phyloP scores from a whole-genome alignment of 306 rosid genomes.

The Elaeagnus macrophylla region DNA sequence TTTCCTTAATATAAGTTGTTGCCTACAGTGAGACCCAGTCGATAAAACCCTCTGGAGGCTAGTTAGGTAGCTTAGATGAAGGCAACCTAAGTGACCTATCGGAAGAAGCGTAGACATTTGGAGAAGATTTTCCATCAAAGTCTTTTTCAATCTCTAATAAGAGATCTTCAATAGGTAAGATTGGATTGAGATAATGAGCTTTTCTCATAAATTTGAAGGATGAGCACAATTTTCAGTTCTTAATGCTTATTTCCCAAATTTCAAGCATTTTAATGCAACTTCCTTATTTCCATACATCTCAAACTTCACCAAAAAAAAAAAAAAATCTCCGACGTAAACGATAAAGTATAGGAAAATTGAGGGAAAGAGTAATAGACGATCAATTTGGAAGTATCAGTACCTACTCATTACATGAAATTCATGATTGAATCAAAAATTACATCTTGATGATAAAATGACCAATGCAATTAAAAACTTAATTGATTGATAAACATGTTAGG shows the following conservation, averaged over 20 bases:
- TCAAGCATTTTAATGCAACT: conserved; percentile 78
- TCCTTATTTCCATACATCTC: conserved; percentile 92
- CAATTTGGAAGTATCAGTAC: not conserved
- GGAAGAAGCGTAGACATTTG: conserved; percentile 15
- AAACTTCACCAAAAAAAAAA: conserved; percentile 2
- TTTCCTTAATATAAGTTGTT: conserved; percentile 47
- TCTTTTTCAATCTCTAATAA: conserved; percentile 32
- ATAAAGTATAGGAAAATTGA: not conserved
- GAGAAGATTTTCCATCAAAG: conserved; percentile 23
- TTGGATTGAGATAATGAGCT: conserved; percentile 86
- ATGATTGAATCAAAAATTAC: not conserved
- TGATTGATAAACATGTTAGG: not conserved
- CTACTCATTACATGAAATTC: not conserved
- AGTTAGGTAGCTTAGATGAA: conserved; percentile 30
- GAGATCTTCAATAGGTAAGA: conserved; percentile 57
- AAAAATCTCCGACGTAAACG: conserved; percentile 10
- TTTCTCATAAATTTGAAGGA: conserved; percentile 57
- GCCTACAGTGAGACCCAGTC: conserved; percentile 15
- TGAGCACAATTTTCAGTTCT: conserved; percentile 59
- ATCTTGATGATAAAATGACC: too few relatives aligned
- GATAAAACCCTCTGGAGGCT: conserved; percentile 45
- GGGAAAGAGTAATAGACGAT: not conserved
- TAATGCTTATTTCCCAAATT: conserved; percentile 63
- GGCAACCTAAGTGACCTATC: conserved; percentile 23
- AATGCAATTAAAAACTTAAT: not conserved